A percentile compares a stretch with the other conserved stretches of the same genome.
These are phyloP conservation scores for Backusella circina DNA, from an alignment of 192 early-diverging fungal genomes.

Conservation along the genomic window DNA sequence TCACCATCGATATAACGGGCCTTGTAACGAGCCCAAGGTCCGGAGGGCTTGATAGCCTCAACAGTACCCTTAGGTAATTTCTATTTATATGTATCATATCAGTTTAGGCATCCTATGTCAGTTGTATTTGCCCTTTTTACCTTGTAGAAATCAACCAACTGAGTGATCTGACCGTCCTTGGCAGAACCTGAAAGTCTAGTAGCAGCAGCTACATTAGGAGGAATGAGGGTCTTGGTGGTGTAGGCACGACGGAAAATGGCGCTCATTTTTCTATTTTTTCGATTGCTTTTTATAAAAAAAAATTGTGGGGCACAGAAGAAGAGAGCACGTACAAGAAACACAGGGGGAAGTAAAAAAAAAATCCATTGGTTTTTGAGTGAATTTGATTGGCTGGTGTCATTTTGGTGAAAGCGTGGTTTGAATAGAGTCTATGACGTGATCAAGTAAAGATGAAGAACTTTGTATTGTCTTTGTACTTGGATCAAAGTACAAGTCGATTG, in stretches of 20 bases:
- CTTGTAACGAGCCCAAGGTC: constrained; percentile 60
- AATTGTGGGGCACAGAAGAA: neutral
- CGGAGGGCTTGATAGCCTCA: constrained; percentile 47
- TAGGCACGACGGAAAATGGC: constrained; percentile 41
- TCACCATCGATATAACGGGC: constrained; percentile 70
- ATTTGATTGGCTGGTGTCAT: neutral
- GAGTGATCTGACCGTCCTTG: constrained; percentile 53
- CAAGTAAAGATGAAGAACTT: neutral
- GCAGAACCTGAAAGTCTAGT: constrained; percentile 54
- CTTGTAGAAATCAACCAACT: constrained; percentile 72
- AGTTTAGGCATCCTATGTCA: too few relatives aligned
- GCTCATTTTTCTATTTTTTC: constrained; percentile 21
- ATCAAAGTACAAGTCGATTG: too few relatives aligned
- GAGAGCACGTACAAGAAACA: neutral
- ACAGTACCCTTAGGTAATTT: constrained; percentile 68
- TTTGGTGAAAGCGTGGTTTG: neutral
- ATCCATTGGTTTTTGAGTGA: neutral
- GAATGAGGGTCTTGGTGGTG: constrained; percentile 57
- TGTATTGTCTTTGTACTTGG: neutral
- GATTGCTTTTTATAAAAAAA: neutral
- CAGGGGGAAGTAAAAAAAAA: neutral
- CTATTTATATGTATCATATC: neutral
- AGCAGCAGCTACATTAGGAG: constrained; percentile 69
- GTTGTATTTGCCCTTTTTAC: neutral
- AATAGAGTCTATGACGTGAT: neutral